These are phyloP conservation scores for Gossypium stocksii DNA, from an alignment of 345 rosid species.

Conservation along the genomic window DNA sequence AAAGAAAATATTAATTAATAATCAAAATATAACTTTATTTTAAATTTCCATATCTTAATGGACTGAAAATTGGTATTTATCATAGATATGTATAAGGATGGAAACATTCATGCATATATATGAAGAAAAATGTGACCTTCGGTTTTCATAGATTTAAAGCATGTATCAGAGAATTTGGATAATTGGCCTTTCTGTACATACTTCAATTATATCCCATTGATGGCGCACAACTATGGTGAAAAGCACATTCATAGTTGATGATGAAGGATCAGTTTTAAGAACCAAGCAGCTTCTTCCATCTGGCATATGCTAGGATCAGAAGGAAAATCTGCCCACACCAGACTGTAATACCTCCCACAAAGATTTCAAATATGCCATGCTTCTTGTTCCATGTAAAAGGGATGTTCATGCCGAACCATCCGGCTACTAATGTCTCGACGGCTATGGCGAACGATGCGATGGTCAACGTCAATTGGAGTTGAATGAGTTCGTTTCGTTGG, in stretches of 20 bases:
- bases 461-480: conserved; percentile 71
- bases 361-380: conserved; percentile 44
- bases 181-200: background rate
- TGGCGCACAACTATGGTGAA: background rate
- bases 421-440: conserved; percentile 55
- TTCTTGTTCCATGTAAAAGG: conserved; percentile 37
- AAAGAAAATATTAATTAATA: no score
- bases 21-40: no score
- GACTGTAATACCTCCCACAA: conserved; percentile 50
- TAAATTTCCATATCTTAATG: no score
- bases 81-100: no score
- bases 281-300: conserved; percentile 93
- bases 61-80: no score
- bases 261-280: conserved; percentile 26
- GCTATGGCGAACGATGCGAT: conserved; percentile 80
- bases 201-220: background rate
- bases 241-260: background rate
- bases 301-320: conserved; percentile 76
- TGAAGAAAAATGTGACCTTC: background rate
- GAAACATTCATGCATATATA: no score
- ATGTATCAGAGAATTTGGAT: background rate
- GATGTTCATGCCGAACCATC: conserved; percentile 76
- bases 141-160: no score
- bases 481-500: conserved; percentile 88
- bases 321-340: conserved; percentile 54